Conservation (phyloP, 192 early-diverging fungal species). For the Mortierella hygrophila region DNA sequence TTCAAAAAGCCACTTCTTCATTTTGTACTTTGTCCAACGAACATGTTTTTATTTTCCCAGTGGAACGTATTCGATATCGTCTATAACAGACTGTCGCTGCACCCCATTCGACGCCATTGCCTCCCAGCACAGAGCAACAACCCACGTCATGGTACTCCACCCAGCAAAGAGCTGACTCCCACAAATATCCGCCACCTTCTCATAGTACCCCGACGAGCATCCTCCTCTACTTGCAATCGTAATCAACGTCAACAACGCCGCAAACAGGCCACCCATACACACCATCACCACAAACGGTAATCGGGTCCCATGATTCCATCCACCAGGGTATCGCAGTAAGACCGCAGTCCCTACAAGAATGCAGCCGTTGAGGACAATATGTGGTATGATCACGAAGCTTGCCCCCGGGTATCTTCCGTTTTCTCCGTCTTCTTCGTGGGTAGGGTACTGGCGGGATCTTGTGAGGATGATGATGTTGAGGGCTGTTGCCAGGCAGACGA, state of each 20-base stretch:
- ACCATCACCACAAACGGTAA: not conserved
- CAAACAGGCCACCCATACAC: not conserved
- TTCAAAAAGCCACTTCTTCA: not conserved
- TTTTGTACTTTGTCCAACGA: too few relatives aligned
- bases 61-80: too few relatives aligned
- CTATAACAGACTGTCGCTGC: too few relatives aligned
- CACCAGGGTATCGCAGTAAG: not conserved
- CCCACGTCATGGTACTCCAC: too few relatives aligned
- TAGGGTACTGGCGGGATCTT: not conserved
- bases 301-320: not conserved
- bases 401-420: not conserved
- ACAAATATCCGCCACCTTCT: too few relatives aligned
- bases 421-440: not conserved
- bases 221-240: too few relatives aligned
- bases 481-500: not conserved
- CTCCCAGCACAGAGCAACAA: too few relatives aligned
- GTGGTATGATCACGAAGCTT: not conserved
- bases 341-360: not conserved
- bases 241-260: not conserved
- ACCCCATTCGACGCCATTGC: too few relatives aligned
- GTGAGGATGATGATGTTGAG: not conserved
- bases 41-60: too few relatives aligned
- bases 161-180: too few relatives aligned
- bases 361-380: not conserved
- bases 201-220: too few relatives aligned